Conservation (phyloP, 345 rosid species). For the Clarkia xantiana region DNA sequence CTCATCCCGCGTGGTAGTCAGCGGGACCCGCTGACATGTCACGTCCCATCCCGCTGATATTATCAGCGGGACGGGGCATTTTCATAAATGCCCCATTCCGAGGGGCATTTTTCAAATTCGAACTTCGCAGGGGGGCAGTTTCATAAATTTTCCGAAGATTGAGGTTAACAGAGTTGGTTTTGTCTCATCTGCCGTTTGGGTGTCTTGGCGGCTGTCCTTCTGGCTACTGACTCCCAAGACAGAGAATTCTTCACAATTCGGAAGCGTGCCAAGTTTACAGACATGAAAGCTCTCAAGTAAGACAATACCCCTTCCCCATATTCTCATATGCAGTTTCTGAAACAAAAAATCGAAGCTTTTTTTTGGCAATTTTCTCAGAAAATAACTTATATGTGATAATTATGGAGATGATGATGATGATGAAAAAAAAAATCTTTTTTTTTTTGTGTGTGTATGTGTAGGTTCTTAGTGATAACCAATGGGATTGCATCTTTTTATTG, state of each 20-base stretch:
- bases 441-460: constrained; percentile 15
- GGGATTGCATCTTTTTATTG: constrained; percentile 67
- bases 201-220: constrained; percentile 43
- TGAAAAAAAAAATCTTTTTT: background rate
- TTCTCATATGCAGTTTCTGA: background rate
- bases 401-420: too few relatives aligned
- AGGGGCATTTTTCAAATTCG: too few relatives aligned
- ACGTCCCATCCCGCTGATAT: too few relatives aligned
- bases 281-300: constrained; percentile 91
- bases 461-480: constrained; percentile 73
- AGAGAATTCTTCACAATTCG: constrained; percentile 53
- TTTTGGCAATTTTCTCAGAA: background rate
- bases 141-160: too few relatives aligned
- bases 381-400: too few relatives aligned
- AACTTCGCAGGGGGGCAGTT: too few relatives aligned
- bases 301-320: constrained; percentile 8
- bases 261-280: constrained; percentile 66
- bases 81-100: too few relatives aligned
- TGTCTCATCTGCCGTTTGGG: constrained; percentile 46
- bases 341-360: background rate
- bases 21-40: too few relatives aligned
- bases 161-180: constrained; percentile 52
- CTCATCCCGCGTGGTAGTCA: too few relatives aligned
- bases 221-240: constrained; percentile 62
- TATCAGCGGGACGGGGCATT: too few relatives aligned